A percentile compares a stretch with the other conserved stretches of the same genome.
phyloP scores from a whole-genome alignment of 768 basidiomycete species.

The Kwoniella heveanensis region DNA sequence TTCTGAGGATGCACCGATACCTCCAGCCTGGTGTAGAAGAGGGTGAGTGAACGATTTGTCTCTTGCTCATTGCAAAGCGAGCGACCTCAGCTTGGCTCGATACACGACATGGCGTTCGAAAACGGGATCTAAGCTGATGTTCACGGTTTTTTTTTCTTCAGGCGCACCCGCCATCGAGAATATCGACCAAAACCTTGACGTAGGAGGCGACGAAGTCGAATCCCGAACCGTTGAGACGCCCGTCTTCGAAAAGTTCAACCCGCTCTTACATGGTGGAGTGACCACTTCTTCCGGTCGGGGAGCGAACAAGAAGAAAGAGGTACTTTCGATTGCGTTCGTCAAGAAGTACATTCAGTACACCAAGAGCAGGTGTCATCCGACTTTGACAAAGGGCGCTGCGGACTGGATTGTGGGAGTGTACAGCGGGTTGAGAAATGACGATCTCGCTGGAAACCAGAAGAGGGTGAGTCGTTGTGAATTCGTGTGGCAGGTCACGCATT shows the following conservation, averaged over 20 bases:
- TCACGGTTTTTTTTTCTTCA: conserved; percentile 11
- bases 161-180: conserved; percentile 79
- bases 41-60: conserved; percentile 60
- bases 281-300: conserved; percentile 61
- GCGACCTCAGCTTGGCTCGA: too few relatives aligned
- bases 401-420: conserved; percentile 93
- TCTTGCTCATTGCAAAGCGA: not conserved
- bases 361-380: conserved; percentile 81
- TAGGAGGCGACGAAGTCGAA: conserved; percentile 72
- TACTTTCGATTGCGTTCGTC: conserved; percentile 88
- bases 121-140: too few relatives aligned
- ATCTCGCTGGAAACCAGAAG: conserved; percentile 84
- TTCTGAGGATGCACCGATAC: conserved; percentile 95
- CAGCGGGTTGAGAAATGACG: conserved; percentile 86
- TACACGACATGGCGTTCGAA: too few relatives aligned
- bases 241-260: conserved; percentile 95
- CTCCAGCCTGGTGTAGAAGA: conserved; percentile 95
- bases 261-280: conserved; percentile 85
- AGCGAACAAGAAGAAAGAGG: conserved; percentile 69
- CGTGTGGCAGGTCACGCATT: too few relatives aligned
- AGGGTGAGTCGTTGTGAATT: conserved; percentile 66
- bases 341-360: conserved; percentile 99
- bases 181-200: conserved; percentile 80
- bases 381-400: conserved; percentile 86
- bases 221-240: conserved; percentile 65